These are phyloP conservation scores for Lagenaria siceraria DNA, from an alignment of 306 rosid genomes.

Conservation along the genomic window DNA sequence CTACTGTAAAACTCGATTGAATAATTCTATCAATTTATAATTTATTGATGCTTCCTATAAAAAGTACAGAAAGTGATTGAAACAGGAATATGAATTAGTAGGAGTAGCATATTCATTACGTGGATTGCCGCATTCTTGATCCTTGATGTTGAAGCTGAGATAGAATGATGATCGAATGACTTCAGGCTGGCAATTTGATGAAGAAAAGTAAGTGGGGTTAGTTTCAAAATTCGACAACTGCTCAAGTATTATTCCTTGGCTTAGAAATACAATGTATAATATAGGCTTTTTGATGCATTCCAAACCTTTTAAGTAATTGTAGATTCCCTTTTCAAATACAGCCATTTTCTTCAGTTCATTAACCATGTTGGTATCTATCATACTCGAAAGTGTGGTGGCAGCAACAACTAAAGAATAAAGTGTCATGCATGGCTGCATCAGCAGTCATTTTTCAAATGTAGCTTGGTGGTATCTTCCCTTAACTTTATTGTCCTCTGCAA, in stretches of 20 bases:
- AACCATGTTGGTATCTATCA: not conserved
- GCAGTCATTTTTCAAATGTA: not conserved
- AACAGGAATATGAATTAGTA: constrained; percentile 17
- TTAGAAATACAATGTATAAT: too few relatives aligned
- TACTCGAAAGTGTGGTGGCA: not conserved
- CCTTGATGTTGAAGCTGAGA: constrained; percentile 76
- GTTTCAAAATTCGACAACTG: not conserved
- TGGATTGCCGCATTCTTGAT: constrained; percentile 88
- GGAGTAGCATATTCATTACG: constrained; percentile 73
- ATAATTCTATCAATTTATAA: not conserved
- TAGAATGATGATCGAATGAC: constrained; percentile 80
- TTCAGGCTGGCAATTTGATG: constrained; percentile 66
- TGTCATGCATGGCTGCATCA: not conserved
- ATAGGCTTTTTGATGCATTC: not conserved
- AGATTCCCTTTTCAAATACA: not conserved
- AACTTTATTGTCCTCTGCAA: not conserved
- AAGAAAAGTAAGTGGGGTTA: constrained; percentile 89
- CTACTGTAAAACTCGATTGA: not conserved
- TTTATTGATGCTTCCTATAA: not conserved
- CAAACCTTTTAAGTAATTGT: not conserved
- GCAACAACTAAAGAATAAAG: not conserved
- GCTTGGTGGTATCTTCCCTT: not conserved
- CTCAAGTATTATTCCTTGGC: not conserved
- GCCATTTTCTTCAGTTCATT: not conserved
- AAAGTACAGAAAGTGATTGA: not conserved